Conservation (phyloP, 257 asterid species). For the Solanum rostratum region DNA sequence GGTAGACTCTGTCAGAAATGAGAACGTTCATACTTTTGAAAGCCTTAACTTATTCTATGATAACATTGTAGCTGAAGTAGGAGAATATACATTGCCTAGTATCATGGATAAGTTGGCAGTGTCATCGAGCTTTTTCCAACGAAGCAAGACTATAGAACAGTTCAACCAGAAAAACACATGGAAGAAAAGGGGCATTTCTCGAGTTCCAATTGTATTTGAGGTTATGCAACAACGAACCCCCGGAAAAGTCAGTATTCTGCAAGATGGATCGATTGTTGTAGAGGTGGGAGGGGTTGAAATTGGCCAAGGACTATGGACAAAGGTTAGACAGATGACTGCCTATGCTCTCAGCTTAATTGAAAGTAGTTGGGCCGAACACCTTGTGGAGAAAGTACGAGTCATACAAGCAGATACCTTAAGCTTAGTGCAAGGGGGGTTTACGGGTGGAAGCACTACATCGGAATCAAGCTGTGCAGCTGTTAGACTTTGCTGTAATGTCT, state of each 20-base stretch:
- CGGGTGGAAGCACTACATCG: constrained; percentile 73
- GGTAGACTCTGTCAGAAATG: constrained; percentile 32
- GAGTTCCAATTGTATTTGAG: constrained; percentile 43
- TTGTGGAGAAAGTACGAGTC: constrained; percentile 57
- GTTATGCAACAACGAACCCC: constrained; percentile 31
- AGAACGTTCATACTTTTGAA: constrained; percentile 46
- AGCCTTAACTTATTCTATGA: constrained; percentile 40
- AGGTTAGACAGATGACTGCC: constrained; percentile 60
- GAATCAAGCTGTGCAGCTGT: constrained; percentile 76
- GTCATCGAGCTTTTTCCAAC: constrained; percentile 25
- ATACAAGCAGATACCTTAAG: constrained; percentile 68
- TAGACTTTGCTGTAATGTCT: constrained; percentile 43
- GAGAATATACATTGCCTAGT: constrained; percentile 40
- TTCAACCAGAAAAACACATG: constrained; percentile 34
- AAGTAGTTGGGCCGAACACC: constrained; percentile 33
- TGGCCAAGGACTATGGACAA: constrained; percentile 80
- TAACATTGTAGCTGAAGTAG: constrained; percentile 16
- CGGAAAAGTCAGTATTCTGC: constrained; percentile 59
- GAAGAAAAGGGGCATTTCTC: constrained; percentile 63
- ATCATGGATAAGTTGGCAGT: constrained; percentile 45
- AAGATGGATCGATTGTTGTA: constrained; percentile 56
- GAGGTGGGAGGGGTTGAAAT: constrained; percentile 75
- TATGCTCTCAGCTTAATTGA: constrained; percentile 39
- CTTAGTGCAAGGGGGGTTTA: constrained; percentile 54
- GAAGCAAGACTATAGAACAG: constrained; percentile 18